Conservation (phyloP, 2,329 filamentous ascomycete genomes). For the Diaporthe caulivora region DNA sequence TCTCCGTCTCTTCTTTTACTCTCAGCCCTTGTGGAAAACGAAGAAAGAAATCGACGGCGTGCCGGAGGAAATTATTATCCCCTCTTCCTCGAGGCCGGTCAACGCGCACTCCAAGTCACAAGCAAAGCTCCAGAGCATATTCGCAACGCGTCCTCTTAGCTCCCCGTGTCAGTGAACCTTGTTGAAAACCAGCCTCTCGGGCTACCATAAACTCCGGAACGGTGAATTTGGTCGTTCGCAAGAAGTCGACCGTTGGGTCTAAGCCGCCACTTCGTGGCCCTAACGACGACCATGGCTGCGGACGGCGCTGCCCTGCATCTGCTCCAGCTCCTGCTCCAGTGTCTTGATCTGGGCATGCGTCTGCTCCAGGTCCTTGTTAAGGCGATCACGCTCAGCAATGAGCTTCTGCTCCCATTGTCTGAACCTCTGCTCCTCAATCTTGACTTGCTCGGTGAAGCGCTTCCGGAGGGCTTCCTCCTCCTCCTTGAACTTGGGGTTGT, state of each 20-base stretch:
- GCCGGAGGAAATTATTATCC: slow-evolving; percentile 35
- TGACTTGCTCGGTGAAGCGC: slow-evolving; percentile 99
- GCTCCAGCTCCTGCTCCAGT: slow-evolving; percentile 91
- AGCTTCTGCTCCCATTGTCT: slow-evolving; percentile 99
- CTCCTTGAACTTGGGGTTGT: slow-evolving; percentile 99
- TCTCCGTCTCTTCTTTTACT: slow-evolving; percentile 20
- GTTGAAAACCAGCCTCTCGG: slow-evolving; percentile 30
- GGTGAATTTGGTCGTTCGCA: slow-evolving; percentile 29
- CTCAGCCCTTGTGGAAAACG: slow-evolving; percentile 37
- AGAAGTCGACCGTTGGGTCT: slow-evolving; percentile 25
- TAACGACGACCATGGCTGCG: slow-evolving; percentile 95
- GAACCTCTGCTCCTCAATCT: slow-evolving; percentile 99
- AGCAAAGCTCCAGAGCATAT: slow-evolving; percentile 37
- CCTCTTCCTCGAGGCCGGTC: slow-evolving; percentile 33
- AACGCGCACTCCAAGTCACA: slow-evolving; percentile 36
- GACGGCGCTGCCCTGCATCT: slow-evolving; percentile 89
- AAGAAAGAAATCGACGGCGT: slow-evolving; percentile 38
- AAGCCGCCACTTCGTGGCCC: slow-evolving; percentile 37
- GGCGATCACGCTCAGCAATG: slow-evolving; percentile 96
- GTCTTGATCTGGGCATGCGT: slow-evolving; percentile 96
- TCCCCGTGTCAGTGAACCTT: slow-evolving; percentile 37
- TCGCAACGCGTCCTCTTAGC: slow-evolving; percentile 32
- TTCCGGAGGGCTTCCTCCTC: slow-evolving; percentile 98
- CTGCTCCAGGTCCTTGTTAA: slow-evolving; percentile 99
- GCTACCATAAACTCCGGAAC: slow-evolving; percentile 33